Percentiles rank a stretch among this genome's conserved stretches.
These are phyloP conservation scores for Cinnamomum micranthum DNA, from an alignment of 164 flowering plant genomes.

Conservation along the genomic window DNA sequence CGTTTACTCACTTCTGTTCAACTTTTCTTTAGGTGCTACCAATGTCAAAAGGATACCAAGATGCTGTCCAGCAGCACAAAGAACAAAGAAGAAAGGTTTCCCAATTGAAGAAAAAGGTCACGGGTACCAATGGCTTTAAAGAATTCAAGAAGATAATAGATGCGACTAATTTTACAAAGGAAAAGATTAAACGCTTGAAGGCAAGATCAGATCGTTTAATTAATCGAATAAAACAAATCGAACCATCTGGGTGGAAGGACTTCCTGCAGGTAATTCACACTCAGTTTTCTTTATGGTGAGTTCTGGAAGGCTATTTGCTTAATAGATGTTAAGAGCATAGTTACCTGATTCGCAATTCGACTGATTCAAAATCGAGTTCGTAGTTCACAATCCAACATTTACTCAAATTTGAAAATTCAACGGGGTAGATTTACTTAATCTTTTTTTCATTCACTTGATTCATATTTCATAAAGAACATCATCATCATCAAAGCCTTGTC, in stretches of 20 bases:
- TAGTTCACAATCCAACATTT: no score
- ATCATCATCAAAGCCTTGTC: no score
- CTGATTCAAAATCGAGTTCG: no score
- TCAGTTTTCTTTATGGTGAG: background rate
- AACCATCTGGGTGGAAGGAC: constrained; percentile 99
- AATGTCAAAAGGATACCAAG: constrained; percentile 50
- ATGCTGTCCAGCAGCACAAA: constrained; percentile 60
- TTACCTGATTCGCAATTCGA: no score
- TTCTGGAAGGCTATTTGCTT: background rate
- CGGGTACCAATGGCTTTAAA: constrained; percentile 73
- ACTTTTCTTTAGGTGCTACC: constrained; percentile 34
- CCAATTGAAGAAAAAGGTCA: constrained; percentile 76
- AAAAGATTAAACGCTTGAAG: constrained; percentile 74
- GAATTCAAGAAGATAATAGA: constrained; percentile 76
- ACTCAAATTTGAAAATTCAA: no score
- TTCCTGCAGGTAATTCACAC: constrained; percentile 58
- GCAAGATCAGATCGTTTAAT: constrained; percentile 63
- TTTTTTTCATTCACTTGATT: no score
- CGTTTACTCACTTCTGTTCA: background rate
- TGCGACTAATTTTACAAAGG: constrained; percentile 53
- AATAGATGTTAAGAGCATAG: background rate
- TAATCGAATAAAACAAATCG: constrained; percentile 77
- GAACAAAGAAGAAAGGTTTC: constrained; percentile 75
- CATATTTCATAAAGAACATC: no score
- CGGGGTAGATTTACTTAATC: no score